These are phyloP conservation scores for Fusarium annulatum DNA, from an alignment of 2,329 filamentous ascomycete genomes.

Conservation along the genomic window DNA sequence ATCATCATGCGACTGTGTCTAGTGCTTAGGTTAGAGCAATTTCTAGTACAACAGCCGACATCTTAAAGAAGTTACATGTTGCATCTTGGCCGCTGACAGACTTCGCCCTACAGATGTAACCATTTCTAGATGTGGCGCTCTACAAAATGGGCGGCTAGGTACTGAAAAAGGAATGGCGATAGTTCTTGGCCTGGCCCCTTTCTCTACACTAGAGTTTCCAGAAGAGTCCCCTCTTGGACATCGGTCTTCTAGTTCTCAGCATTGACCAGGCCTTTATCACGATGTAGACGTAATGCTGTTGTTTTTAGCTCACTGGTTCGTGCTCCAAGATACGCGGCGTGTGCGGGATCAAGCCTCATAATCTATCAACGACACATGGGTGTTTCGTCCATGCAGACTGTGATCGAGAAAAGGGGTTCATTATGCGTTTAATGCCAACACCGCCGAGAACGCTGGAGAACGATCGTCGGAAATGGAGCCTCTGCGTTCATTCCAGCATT, in stretches of 20 bases:
- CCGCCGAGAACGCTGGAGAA: constrained; percentile 8
- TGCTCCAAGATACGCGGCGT: constrained; percentile 31
- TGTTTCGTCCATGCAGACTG: constrained; percentile 25
- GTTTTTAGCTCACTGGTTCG: constrained; percentile 26
- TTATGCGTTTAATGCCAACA: constrained; percentile 19
- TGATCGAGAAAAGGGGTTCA: constrained; percentile 36
- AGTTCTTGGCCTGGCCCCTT: constrained; percentile 6
- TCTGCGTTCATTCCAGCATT: constrained; percentile 34
- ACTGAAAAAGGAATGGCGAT: neutral
- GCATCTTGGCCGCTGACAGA: neutral
- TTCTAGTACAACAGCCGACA: neutral
- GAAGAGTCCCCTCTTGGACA: constrained; percentile 15
- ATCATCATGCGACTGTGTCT: neutral
- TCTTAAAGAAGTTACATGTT: neutral
- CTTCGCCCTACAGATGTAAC: constrained; percentile 1
- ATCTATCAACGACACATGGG: constrained; percentile 28
- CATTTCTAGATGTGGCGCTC: constrained; percentile 30
- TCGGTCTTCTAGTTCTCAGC: constrained; percentile 19
- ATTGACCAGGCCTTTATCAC: constrained; percentile 28
- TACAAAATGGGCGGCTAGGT: neutral
- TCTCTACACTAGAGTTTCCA: constrained; percentile 24
- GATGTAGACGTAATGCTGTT: constrained; percentile 34
- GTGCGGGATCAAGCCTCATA: constrained; percentile 24
- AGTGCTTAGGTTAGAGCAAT: neutral
- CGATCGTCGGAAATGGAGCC: constrained; percentile 33